Percentiles rank a stretch among this genome's conserved stretches.
These are phyloP conservation scores for Immersiella caudata DNA, from an alignment of 495 filamentous ascomycete species.

Conservation along the genomic window DNA sequence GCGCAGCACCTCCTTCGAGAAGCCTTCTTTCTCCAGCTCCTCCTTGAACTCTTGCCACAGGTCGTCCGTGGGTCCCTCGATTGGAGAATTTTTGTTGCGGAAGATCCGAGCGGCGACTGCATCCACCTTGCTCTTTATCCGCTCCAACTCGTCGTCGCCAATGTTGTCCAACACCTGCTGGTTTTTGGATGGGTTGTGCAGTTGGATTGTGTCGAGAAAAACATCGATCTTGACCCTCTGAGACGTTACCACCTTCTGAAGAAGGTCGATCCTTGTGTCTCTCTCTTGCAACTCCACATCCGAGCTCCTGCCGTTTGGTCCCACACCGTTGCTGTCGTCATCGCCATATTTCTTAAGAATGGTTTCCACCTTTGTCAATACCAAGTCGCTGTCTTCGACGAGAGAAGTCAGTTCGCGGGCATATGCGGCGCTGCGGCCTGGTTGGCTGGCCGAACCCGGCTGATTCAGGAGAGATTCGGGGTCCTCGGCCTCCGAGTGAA, in stretches of 20 bases:
- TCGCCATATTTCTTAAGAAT: conserved; percentile 46
- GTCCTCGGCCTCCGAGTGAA: conserved; percentile 53
- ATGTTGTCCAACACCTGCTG: conserved; percentile 28
- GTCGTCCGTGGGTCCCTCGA: conserved; percentile 47
- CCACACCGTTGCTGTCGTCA: conserved; percentile 19
- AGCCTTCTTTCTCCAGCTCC: conserved; percentile 57
- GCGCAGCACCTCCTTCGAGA: conserved; percentile 51
- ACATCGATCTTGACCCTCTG: conserved; percentile 48
- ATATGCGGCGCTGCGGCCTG: conserved; percentile 35
- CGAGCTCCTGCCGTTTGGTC: conserved; percentile 17
- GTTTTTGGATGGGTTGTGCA: conserved; percentile 44
- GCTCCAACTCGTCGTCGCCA: conserved; percentile 38
- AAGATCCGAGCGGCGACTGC: conserved; percentile 51
- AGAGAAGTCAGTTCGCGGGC: conserved; percentile 47
- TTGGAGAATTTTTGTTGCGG: conserved; percentile 38
- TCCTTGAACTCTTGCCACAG: conserved; percentile 57
- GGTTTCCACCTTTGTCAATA: conserved; percentile 50
- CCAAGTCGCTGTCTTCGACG: conserved; percentile 52
- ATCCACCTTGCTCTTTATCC: conserved; percentile 56
- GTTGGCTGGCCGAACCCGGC: conserved; percentile 21
- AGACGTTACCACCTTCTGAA: conserved; percentile 40
- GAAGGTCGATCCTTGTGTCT: conserved; percentile 40
- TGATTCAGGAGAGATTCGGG: conserved; percentile 52
- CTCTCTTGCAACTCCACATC: conserved; percentile 34
- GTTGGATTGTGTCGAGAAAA: conserved; percentile 52